These are phyloP conservation scores for Plasmodium berghei DNA, from an alignment of 169 alveolate species.

Conservation along the genomic window DNA sequence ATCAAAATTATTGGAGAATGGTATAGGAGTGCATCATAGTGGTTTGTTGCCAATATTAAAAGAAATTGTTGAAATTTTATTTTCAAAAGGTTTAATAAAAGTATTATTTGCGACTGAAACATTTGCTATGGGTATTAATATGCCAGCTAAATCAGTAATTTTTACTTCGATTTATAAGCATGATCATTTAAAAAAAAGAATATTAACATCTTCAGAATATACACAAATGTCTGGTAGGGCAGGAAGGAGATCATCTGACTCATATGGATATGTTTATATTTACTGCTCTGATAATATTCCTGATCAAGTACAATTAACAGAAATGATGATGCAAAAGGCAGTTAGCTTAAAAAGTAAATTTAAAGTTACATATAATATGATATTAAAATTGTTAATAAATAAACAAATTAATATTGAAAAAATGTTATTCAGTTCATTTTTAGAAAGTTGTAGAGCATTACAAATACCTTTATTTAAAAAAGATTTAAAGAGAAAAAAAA, in stretches of 20 bases:
- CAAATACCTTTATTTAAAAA: slow-evolving; percentile 83
- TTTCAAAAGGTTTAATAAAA: slow-evolving; percentile 96
- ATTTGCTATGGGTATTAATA: slow-evolving; percentile 99
- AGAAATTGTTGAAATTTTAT: slow-evolving; percentile 98
- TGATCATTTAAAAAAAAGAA: slow-evolving; percentile 92
- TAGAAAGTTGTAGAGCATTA: slow-evolving; percentile 87
- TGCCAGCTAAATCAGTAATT: slow-evolving; percentile 99
- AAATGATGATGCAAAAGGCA: slow-evolving; percentile 90
- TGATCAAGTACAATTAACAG: slow-evolving; percentile 88
- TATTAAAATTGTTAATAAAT: slow-evolving; percentile 88
- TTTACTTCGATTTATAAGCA: slow-evolving; percentile 94
- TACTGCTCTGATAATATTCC: slow-evolving; percentile 92
- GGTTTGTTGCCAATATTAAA: slow-evolving; percentile 98
- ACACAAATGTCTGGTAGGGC: slow-evolving; percentile 99
- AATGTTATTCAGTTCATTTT: slow-evolving; percentile 90
- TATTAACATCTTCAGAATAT: slow-evolving; percentile 96
- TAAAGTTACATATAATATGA: slow-evolving; percentile 93
- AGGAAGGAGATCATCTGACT: slow-evolving; percentile 99
- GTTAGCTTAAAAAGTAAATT: slow-evolving; percentile 92
- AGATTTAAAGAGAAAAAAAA: slow-evolving; percentile 78
- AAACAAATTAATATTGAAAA: slow-evolving; percentile 87
- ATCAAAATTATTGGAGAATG: slow-evolving; percentile 90
- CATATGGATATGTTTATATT: slow-evolving; percentile 95
- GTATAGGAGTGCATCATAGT: slow-evolving; percentile 99
- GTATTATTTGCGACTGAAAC: slow-evolving; percentile 99